Evolutionary conservation across 345 rosid species (phyloP), one percentile per base, ranked within the genome.

Genomic region (Crucihimalaya himalaica): DNA sequence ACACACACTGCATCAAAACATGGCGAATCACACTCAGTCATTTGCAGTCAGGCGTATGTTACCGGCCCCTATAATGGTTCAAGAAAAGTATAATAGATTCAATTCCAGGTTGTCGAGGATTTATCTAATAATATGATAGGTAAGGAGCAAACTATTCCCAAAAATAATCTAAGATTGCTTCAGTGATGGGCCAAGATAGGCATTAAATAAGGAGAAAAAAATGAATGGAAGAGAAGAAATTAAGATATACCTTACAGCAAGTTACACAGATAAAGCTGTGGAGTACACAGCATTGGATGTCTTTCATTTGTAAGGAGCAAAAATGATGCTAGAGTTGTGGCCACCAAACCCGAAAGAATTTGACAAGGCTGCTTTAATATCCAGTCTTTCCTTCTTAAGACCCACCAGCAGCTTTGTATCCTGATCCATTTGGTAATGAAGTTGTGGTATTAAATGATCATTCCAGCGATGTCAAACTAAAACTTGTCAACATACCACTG

Each of bases 331-430:
- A 14, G 97, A 90, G 86, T 93, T 93, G 80, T 93, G 98, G 71
- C 97, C 98, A 25, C 98, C 98, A 68, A 90, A 89, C 51, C 96
- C 98, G 50, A 93, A 93, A 8, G 98, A 90, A 70, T 90, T 93
- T 19, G 96, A 90, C 68, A 93, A 76, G 39, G 97, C 98, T 34
- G 85, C 96, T 86, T 85, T 93, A 11, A 93, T 71, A 39, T 93
- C 83, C 75, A 90, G 56, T 37, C 85, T 87, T 83, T 93, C 98
- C 78, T 90, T 93, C 89, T 82, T 77, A 10, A 87, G 82, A 62
- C 98, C 98, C 37, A 88, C 93, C 47, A 93, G 86, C 79, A 90
- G 65, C 9, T 66, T 80, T 4, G 83, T 74, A 64, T 93, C 89
- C 98, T 93, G 89, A 55, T 60, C 67, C 63, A 77, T 5, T 47